Base-by-base conservation (phyloP, 2,329 filamentous ascomycete genomes). In the Bipolaris gigantea region DNA sequence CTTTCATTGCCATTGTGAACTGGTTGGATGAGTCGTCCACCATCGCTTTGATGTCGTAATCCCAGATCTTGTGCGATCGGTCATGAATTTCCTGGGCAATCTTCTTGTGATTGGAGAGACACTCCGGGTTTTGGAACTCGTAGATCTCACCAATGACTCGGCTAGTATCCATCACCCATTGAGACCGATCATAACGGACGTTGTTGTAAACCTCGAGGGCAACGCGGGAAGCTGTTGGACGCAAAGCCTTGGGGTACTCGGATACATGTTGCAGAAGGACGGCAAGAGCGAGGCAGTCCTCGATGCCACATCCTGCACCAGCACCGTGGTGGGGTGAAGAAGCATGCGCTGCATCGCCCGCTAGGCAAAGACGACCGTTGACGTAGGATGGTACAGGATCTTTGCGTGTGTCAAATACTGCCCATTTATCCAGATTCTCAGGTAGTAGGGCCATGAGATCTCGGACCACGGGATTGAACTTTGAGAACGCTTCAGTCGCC, bases 271-370 rank as follows among this genome's bases (percentile, higher is more conserved):
- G 30, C 27, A 27, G 34, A 56, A 56, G 40, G 6, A 23, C 19
- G 18, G 25, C 35, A 4, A 60, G 32, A 10, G 35, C 63, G 10
- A 81, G 67, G 0, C 74, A 77, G 42, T 66, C 63, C 35, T 66
- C 63, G 18, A 66, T 55, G 7, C 56, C 63, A 27, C 39, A 40
- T 13, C 60, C 49, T 11, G 63, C 63, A 4, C 63, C 62, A 10
- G 59, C 62, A 15, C 61, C 63, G 11, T 62, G 62, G 50, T 60
- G 55, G 2, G 63, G 62, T 1, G 54, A 33, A 5, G 50, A 25
- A 19, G 63, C 63, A 52, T 63, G 61, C 10, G 63, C 63, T 6
- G 60, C 52, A 55, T 66, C 62, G 8, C 63, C 63, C 1, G 59
- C 56, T 7, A 66, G 35, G 40, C 55, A 60, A 7, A 64, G 36